Evolutionary conservation across 1,284 basidiomycete species (phyloP), one percentile per base, ranked within the genome.

Genomic region (Pseudozyma thailandica): DNA sequence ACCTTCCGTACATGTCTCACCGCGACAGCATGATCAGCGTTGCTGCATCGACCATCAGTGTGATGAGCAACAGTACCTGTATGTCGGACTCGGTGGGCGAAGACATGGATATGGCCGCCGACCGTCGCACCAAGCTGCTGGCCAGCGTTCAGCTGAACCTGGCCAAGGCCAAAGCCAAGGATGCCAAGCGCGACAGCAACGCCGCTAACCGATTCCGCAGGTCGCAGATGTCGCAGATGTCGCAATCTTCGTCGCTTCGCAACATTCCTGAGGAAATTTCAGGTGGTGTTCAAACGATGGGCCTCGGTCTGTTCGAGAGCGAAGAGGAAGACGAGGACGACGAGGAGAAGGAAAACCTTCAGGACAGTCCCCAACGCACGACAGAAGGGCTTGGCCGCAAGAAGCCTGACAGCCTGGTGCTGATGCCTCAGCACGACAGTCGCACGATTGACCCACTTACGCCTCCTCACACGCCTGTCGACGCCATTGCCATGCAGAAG

Each of bases 21-120:
- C 61, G 68, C 35, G 68, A 71, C 47, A 64, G 61, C 53, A 47
- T 71, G 60, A 44, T 64, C 57, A 71, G 68, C 38, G 68, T 71
- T 23, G 68, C 68, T 20, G 68, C 68, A 0, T 71, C 68, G 8
- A 74, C 72, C 15, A 63, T 74, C 49, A 74, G 72, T 50, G 58
- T 66, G 25, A 56, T 61, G 46, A 74, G 68, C 69, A 73, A 68
- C 57, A 65, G 69, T 58, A 70, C 65, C 6, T 66, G 62, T 60
- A 54, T 48, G 54, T 66, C 72, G 9, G 72, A 74, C 51, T 35
- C 60, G 42, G 48, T 71, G 49, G 56, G 72, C n/a, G 72, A 71
- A 15, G 64, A 69, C 27, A 43, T 64, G 37, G 70, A 64, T 15
- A 30, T 47, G 5, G 64, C 72, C 3, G 72, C 68, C 8, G 60